A percentile compares a stretch with the other conserved stretches of the same genome.
Evolutionary conservation across 2,329 filamentous ascomycete genomes (phyloP).

Genomic region (Amylocarpus encephaloides): DNA sequence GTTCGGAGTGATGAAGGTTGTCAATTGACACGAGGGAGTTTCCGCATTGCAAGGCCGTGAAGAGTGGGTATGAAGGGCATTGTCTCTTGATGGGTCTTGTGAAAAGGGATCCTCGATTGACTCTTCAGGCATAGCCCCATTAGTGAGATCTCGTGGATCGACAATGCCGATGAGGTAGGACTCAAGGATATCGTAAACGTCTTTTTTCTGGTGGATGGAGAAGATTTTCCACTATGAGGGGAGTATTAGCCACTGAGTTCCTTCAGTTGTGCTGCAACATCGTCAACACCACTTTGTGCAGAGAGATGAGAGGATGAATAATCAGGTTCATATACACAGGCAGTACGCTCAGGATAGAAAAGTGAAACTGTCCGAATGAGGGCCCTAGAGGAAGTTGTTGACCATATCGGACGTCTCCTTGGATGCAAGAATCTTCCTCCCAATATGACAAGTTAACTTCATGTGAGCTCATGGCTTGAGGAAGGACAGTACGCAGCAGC

Average conservation of each 20-base stretch:
- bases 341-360: too few species aligned
- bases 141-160: slow-evolving; percentile 50
- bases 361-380: too few species aligned
- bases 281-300: too few species aligned
- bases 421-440: too few species aligned
- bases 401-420: too few species aligned
- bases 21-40: slow-evolving; percentile 45
- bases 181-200: slow-evolving; percentile 59
- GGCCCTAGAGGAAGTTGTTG: too few species aligned
- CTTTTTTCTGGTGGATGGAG: slow-evolving; percentile 58
- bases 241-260: neutral
- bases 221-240: slow-evolving; percentile 60
- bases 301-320: too few species aligned
- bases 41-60: slow-evolving; percentile 56
- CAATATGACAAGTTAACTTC: too few species aligned
- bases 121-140: slow-evolving; percentile 47
- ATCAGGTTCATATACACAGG: too few species aligned
- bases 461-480: too few species aligned
- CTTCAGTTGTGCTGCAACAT: neutral
- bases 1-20: slow-evolving; percentile 44
- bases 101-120: slow-evolving; percentile 55
- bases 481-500: too few species aligned
- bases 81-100: slow-evolving; percentile 46
- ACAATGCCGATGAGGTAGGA: slow-evolving; percentile 58
- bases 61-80: slow-evolving; percentile 45